Conservation (phyloP, 805 yeast genomes). For the Saccharomyces cerevisiae region DNA sequence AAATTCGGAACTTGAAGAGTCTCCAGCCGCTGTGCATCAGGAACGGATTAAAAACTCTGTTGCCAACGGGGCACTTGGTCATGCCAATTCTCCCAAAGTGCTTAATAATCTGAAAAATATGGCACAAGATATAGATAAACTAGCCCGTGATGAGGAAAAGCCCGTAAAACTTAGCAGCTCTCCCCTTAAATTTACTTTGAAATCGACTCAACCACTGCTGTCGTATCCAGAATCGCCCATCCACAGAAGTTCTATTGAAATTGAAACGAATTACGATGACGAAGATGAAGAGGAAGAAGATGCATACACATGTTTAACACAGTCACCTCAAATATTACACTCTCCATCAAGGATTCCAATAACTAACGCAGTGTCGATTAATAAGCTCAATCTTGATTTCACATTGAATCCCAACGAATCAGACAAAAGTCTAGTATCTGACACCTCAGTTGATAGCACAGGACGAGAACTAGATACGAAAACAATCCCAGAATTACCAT, state of each 20-base stretch:
- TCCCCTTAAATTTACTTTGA: conserved; percentile 9
- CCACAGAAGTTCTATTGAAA: neutral
- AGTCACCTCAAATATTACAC: conserved; percentile 11
- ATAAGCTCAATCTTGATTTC: conserved; percentile 10
- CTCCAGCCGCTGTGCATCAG: neutral
- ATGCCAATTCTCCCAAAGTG: neutral
- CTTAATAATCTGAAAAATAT: neutral
- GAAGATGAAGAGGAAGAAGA: conserved; percentile 4
- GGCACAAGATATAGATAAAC: neutral
- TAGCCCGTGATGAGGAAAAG: neutral
- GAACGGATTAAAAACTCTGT: neutral
- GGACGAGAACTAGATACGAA: neutral
- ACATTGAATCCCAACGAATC: neutral
- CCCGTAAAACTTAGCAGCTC: neutral
- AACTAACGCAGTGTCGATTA: conserved; percentile 20
- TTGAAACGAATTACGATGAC: conserved; percentile 2
- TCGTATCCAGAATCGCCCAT: conserved; percentile 2
- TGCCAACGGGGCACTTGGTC: neutral
- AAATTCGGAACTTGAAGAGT: neutral
- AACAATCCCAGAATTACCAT: neutral
- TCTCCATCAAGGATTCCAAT: conserved; percentile 25
- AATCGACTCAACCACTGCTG: conserved; percentile 19
- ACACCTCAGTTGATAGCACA: neutral
- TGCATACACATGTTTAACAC: conserved; percentile 1
- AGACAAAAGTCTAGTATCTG: neutral